Conservation (phyloP, 768 basidiomycete genomes). For the Xerocomus spinulosus region DNA sequence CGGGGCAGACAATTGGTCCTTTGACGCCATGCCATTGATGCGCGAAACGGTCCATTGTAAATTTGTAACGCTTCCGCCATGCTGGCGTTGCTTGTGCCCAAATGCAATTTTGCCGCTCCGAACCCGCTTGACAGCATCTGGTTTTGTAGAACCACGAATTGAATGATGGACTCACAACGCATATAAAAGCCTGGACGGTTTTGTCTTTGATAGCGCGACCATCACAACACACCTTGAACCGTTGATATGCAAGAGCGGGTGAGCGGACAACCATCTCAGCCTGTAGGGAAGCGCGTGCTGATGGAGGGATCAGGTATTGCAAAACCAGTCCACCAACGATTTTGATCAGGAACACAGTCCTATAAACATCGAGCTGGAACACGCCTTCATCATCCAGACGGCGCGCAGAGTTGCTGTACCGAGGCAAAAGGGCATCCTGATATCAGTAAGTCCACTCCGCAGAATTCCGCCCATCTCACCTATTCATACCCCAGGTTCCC, state of each 20-base stretch:
- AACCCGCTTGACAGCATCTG: slow-evolving; percentile 20
- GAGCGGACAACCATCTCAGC: slow-evolving; percentile 11
- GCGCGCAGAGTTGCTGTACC: slow-evolving; percentile 18
- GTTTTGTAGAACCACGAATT: slow-evolving; percentile 1
- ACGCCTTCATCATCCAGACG: slow-evolving; percentile 21
- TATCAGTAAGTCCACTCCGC: slow-evolving; percentile 14
- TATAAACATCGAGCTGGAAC: slow-evolving; percentile 3
- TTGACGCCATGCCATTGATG: slow-evolving; percentile 19
- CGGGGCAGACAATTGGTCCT: slow-evolving; percentile 19
- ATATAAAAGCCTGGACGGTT: slow-evolving; percentile 15
- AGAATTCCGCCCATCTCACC: slow-evolving; percentile 2
- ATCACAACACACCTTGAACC: slow-evolving; percentile 25
- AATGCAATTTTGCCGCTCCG: slow-evolving; percentile 2
- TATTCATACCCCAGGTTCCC: slow-evolving; percentile 21
- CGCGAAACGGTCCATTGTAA: slow-evolving; percentile 16
- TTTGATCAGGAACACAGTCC: slow-evolving; percentile 7
- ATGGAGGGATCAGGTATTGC: slow-evolving; percentile 19
- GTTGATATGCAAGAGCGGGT: slow-evolving; percentile 20
- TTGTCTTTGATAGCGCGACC: slow-evolving; percentile 13
- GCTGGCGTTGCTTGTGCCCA: slow-evolving; percentile 16
- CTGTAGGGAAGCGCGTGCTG: slow-evolving; percentile 23
- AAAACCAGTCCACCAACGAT: slow-evolving; percentile 10
- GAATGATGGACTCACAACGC: not conserved
- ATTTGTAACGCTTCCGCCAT: slow-evolving; percentile 13
- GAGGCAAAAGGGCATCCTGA: slow-evolving; percentile 18